phyloP scores from a whole-genome alignment of 2,329 filamentous ascomycete genomes.

The Lasiodiplodia sp. region DNA sequence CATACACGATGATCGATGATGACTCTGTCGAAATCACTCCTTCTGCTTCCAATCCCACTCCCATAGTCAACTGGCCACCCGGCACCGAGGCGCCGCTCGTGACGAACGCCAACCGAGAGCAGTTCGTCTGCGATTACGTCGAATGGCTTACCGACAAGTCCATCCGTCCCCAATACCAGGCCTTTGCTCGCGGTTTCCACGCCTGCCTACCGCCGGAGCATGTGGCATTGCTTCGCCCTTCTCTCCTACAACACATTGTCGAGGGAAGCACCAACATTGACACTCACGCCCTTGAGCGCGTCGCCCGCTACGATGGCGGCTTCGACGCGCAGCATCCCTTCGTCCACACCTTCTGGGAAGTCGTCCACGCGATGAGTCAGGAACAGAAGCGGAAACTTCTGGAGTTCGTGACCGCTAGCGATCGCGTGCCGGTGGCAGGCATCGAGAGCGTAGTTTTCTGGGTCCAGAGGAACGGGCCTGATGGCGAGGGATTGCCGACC shows the following conservation, averaged over 20 bases:
- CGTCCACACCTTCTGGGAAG: slow-evolving; percentile 82
- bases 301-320: slow-evolving; percentile 78
- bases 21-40: not conserved
- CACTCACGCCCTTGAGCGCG: slow-evolving; percentile 72
- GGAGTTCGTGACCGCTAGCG: slow-evolving; percentile 94
- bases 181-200: slow-evolving; percentile 83
- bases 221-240: slow-evolving; percentile 55
- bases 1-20: not conserved
- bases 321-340: slow-evolving; percentile 74
- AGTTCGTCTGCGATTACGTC: slow-evolving; percentile 86
- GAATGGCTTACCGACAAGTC: slow-evolving; percentile 81
- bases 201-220: slow-evolving; percentile 75
- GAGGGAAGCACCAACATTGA: slow-evolving; percentile 87
- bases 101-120: slow-evolving; percentile 77
- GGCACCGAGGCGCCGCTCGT: slow-evolving; percentile 72
- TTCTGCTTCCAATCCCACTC: not conserved
- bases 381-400: slow-evolving; percentile 78
- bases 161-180: slow-evolving; percentile 76
- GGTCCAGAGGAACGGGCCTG: slow-evolving; percentile 78
- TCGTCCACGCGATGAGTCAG: slow-evolving; percentile 73
- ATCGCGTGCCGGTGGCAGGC: slow-evolving; percentile 87
- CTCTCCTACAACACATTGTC: slow-evolving; percentile 75
- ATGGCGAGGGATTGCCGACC: slow-evolving; percentile 72
- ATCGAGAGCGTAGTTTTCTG: slow-evolving; percentile 83
- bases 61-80: slow-evolving; percentile 22